phyloP scores from a whole-genome alignment of 1,139 yeast species.

The Petasospora fabianii region DNA sequence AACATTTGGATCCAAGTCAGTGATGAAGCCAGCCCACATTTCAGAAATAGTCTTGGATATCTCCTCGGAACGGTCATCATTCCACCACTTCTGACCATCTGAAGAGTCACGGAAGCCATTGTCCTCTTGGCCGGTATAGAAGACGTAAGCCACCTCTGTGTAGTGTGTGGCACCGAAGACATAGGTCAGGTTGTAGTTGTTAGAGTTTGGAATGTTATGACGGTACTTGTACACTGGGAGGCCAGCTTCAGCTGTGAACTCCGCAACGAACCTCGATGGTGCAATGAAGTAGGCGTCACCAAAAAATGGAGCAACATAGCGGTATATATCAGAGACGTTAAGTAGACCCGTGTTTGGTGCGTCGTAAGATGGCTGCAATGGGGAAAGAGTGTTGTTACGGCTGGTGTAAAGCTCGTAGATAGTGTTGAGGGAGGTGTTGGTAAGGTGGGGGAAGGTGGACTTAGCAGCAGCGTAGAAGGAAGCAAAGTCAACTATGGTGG shows the following conservation, averaged over 20 bases:
- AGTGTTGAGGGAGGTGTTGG: constrained; percentile 6
- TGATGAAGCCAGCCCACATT: constrained; percentile 15
- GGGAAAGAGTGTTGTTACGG: constrained; percentile 6
- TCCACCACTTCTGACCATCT: constrained; percentile 15
- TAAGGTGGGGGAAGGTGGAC: constrained; percentile 5
- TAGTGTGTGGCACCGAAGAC: constrained; percentile 20
- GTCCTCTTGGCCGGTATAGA: constrained; percentile 18
- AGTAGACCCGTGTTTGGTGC: not conserved
- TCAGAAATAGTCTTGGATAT: constrained; percentile 11
- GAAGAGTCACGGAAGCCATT: constrained; percentile 5
- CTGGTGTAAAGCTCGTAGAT: constrained; percentile 6
- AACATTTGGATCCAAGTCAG: constrained; percentile 17
- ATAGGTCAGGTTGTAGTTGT: constrained; percentile 6
- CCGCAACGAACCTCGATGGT: constrained; percentile 14
- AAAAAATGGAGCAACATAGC: constrained; percentile 11
- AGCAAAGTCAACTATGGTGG: constrained; percentile 5
- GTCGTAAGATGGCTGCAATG: constrained; percentile 16
- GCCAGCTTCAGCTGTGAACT: constrained; percentile 3
- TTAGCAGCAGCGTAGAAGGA: not conserved
- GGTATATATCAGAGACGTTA: constrained; percentile 5
- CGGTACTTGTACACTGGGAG: constrained; percentile 20
- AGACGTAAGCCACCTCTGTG: constrained; percentile 27
- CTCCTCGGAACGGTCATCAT: constrained; percentile 9
- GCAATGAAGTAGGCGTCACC: constrained; percentile 21
- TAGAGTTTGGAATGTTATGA: constrained; percentile 18